phyloP scores from a whole-genome alignment of 306 rosid species.

The Hippophae gyantsensis region DNA sequence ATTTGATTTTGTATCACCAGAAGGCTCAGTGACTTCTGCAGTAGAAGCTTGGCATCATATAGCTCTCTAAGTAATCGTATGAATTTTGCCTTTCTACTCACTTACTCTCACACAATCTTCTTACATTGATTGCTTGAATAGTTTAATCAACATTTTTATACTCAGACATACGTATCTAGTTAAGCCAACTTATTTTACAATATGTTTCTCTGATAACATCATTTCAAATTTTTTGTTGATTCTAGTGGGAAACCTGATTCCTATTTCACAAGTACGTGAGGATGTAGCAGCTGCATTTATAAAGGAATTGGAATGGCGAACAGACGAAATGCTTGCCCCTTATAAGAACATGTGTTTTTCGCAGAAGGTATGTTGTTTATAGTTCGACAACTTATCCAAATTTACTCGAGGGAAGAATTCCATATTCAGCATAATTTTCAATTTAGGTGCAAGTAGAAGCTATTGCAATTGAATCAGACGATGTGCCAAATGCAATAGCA shows the following conservation, averaged over 20 bases:
- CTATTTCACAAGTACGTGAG: slow-evolving; percentile 51
- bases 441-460: slow-evolving; percentile 68
- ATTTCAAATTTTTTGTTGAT: slow-evolving; percentile 3
- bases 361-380: slow-evolving; percentile 48
- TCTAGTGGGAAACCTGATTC: slow-evolving; percentile 70
- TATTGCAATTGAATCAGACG: slow-evolving; percentile 66
- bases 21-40: too few species aligned
- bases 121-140: too few species aligned
- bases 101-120: too few species aligned
- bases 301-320: slow-evolving; percentile 60
- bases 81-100: too few species aligned
- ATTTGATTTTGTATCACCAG: too few species aligned
- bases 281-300: slow-evolving; percentile 56
- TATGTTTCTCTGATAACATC: background rate
- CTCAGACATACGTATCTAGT: too few species aligned
- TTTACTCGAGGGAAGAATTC: slow-evolving; percentile 7
- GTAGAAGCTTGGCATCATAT: too few species aligned
- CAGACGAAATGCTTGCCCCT: slow-evolving; percentile 60
- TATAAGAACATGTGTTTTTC: slow-evolving; percentile 59
- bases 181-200: too few species aligned
- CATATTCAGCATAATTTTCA: slow-evolving; percentile 1
- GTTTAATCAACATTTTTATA: too few species aligned
- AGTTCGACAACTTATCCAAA: slow-evolving; percentile 14
- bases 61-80: too few species aligned
- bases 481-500: slow-evolving; percentile 58